phyloP scores from a whole-genome alignment of 495 filamentous ascomycete genomes.

The Entonaema liquescens region DNA sequence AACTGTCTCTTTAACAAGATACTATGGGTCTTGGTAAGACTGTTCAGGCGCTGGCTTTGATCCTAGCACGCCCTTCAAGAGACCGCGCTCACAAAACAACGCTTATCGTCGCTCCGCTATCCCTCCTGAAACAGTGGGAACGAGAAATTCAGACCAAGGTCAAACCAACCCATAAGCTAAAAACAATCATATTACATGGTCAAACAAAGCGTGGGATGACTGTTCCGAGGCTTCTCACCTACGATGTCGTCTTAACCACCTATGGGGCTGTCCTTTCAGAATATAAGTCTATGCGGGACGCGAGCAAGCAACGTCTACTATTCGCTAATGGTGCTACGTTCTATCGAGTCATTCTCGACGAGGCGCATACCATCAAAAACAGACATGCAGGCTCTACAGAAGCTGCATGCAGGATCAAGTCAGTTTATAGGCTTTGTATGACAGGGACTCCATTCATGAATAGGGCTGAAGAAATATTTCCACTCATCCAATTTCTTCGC shows the following conservation, averaged over 20 bases:
- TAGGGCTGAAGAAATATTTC: slow-evolving; percentile 79
- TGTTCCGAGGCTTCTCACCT: slow-evolving; percentile 69
- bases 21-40: slow-evolving; percentile 99
- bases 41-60: slow-evolving; percentile 84
- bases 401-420: slow-evolving; percentile 68
- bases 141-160: slow-evolving; percentile 81
- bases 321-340: slow-evolving; percentile 73
- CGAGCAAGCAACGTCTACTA: slow-evolving; percentile 48
- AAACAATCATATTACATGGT: slow-evolving; percentile 73
- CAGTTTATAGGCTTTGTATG: slow-evolving; percentile 81
- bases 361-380: slow-evolving; percentile 96
- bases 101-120: slow-evolving; percentile 86
- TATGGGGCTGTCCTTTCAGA: slow-evolving; percentile 83
- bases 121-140: slow-evolving; percentile 90
- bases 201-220: slow-evolving; percentile 53
- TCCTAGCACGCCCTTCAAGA: slow-evolving; percentile 73
- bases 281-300: slow-evolving; percentile 57
- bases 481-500: slow-evolving; percentile 80
- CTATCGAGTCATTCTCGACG: slow-evolving; percentile 88
- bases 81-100: slow-evolving; percentile 71
- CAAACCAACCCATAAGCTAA: slow-evolving; percentile 64
- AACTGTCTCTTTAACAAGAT: slow-evolving; percentile 52
- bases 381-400: slow-evolving; percentile 70
- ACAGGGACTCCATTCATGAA: slow-evolving; percentile 98
- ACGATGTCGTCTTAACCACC: slow-evolving; percentile 90